phyloP scores from a whole-genome alignment of 441 rosid genomes.

The Adansonia rubrostipa region DNA sequence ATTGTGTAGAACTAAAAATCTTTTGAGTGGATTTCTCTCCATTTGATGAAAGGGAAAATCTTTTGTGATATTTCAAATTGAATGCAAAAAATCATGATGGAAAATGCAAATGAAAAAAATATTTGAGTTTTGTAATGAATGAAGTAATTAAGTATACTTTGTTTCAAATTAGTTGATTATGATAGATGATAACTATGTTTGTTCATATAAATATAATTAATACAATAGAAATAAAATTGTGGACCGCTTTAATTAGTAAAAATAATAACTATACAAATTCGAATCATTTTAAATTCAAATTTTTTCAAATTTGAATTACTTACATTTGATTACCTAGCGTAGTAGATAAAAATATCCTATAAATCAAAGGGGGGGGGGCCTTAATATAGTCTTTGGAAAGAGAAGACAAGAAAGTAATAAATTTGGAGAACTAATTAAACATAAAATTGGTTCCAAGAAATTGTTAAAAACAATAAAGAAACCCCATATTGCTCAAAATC shows the following conservation, averaged over 20 bases:
- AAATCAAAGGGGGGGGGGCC: neutral
- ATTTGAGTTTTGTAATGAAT: neutral
- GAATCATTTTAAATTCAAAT: too few species aligned
- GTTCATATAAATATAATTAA: too few species aligned
- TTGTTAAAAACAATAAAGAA: neutral
- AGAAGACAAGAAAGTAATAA: neutral
- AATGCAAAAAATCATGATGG: slow-evolving; percentile 7
- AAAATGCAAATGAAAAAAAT: neutral
- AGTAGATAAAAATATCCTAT: too few species aligned
- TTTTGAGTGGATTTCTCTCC: too few species aligned
- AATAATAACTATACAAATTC: too few species aligned
- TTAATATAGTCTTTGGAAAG: neutral
- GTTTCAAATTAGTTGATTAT: too few species aligned
- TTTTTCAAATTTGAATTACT: too few species aligned
- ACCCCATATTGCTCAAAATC: neutral
- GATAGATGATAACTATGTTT: too few species aligned
- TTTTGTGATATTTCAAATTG: neutral
- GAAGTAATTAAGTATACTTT: too few species aligned
- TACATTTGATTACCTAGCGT: too few species aligned
- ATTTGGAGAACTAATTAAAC: neutral
- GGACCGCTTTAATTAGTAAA: neutral
- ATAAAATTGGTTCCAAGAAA: neutral
- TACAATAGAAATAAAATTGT: too few species aligned
- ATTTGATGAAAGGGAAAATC: neutral
- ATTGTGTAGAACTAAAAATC: neutral